Conservation (phyloP, 1,139 yeast species). For the Candida glucosophila region DNA sequence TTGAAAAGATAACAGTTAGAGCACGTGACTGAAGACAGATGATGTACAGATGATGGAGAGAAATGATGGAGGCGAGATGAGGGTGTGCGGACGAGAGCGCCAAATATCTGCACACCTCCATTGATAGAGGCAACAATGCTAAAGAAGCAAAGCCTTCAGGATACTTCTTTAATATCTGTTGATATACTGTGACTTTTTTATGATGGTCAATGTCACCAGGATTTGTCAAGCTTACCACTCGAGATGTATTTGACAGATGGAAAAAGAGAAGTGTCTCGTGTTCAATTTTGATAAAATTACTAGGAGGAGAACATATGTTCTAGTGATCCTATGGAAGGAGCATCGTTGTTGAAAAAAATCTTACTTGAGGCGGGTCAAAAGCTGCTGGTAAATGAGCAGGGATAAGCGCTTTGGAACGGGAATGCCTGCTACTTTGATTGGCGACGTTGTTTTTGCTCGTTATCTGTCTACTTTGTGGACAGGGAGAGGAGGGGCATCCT, state of each 20-base stretch:
- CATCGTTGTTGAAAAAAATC: constrained; percentile 92
- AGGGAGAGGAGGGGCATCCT: constrained; percentile 85
- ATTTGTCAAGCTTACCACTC: constrained; percentile 93
- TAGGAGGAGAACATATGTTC: constrained; percentile 88
- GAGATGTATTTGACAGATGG: constrained; percentile 89
- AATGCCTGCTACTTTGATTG: constrained; percentile 96
- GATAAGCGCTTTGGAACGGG: constrained; percentile 95
- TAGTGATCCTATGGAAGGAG: constrained; percentile 80
- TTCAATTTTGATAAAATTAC: constrained; percentile 93
- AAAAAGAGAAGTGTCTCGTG: constrained; percentile 96
- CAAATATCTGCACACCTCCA: constrained; percentile 99
- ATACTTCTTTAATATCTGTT: constrained; percentile 82
- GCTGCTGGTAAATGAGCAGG: constrained; percentile 99
- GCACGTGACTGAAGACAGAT: no score
- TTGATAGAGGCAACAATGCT: constrained; percentile 85
- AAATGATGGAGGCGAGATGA: no score
- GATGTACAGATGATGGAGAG: no score
- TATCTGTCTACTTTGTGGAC: constrained; percentile 87
- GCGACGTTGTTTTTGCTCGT: constrained; percentile 98
- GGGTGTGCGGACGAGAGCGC: no score
- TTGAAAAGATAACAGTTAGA: no score
- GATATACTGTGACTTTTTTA: constrained; percentile 92
- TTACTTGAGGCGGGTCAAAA: constrained; percentile 96
- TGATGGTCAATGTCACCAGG: constrained; percentile 98
- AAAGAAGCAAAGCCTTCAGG: constrained; percentile 91